Percentiles rank a stretch among this genome's conserved stretches.
Conservation (phyloP, 495 filamentous ascomycete genomes). For the Penicillium lividum region DNA sequence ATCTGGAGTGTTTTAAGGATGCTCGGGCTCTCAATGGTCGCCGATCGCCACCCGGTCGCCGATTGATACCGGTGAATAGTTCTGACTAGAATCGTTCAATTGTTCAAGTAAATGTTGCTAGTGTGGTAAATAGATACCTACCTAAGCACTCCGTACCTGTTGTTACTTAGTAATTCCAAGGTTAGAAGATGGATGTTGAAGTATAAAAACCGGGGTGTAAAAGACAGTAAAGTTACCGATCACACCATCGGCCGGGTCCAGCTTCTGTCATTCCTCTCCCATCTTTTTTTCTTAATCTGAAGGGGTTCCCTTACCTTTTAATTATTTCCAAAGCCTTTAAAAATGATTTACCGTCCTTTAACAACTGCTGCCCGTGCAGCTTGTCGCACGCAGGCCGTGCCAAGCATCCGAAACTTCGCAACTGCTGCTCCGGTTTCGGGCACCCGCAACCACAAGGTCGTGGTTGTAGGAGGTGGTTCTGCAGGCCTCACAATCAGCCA, state of each 20-base stretch:
- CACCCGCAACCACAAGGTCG: constrained; percentile 57
- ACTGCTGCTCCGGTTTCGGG: constrained; percentile 42
- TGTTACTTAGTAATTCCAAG: not conserved
- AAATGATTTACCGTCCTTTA: constrained; percentile 26
- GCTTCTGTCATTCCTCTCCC: constrained; percentile 2
- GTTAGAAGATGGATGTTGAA: not conserved
- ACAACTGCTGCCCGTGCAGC: constrained; percentile 19
- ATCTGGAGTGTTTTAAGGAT: not conserved
- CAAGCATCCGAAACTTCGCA: constrained; percentile 35
- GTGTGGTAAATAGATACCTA: not conserved
- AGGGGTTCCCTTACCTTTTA: not conserved
- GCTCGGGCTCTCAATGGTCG: constrained; percentile 17
- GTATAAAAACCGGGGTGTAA: constrained; percentile 2
- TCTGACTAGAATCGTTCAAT: not conserved
- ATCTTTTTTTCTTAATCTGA: not conserved
- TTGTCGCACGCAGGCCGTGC: constrained; percentile 19
- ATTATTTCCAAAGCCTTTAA: not conserved
- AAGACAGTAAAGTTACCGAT: constrained; percentile 8
- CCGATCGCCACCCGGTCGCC: constrained; percentile 18
- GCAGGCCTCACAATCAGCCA: constrained; percentile 64
- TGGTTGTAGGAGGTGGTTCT: constrained; percentile 63
- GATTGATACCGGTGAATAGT: constrained; percentile 5
- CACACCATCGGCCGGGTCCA: constrained; percentile 4
- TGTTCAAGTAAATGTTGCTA: no score
- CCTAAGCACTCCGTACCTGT: not conserved